Evolutionary conservation across 306 rosid species (phyloP).

Genomic region (Cajanus cajan): DNA sequence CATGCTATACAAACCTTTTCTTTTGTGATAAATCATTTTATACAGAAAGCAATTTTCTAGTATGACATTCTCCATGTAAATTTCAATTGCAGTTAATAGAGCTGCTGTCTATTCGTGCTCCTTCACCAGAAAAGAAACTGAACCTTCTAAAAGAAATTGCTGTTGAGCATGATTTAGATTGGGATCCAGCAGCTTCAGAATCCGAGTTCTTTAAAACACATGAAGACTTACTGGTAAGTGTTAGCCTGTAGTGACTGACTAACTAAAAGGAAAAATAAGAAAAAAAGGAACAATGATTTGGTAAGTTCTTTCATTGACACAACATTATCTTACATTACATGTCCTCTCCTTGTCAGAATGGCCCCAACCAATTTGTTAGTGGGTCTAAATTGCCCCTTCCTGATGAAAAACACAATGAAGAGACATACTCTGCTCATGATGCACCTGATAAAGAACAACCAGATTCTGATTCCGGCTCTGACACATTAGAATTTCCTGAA

Average conservation of each 20-base stretch:
- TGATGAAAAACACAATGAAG: conserved; percentile 66
- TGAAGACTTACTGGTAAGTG: conserved; percentile 79
- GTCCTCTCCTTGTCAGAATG: conserved; percentile 58
- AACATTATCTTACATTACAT: background rate
- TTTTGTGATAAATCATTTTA: conserved; percentile 10
- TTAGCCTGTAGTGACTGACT: conserved; percentile 10
- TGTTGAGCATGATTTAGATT: conserved; percentile 82
- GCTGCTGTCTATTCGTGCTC: conserved; percentile 84
- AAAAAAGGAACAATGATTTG: background rate
- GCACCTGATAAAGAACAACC: conserved; percentile 44
- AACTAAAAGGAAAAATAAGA: background rate
- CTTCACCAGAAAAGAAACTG: conserved; percentile 84
- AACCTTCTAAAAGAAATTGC: conserved; percentile 92
- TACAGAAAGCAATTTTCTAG: background rate
- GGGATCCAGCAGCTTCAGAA: conserved; percentile 95
- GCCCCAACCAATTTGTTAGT: conserved; percentile 56
- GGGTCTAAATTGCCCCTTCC: conserved; percentile 69
- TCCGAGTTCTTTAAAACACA: conserved; percentile 68
- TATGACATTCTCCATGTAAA: conserved; percentile 25
- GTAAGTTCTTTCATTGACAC: conserved; percentile 15
- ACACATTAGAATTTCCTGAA: conserved; percentile 72
- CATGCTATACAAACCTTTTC: conserved; percentile 7
- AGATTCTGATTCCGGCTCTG: conserved; percentile 74
- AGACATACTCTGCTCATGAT: conserved; percentile 33
- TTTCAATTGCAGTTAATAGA: conserved; percentile 70